Base-by-base conservation (phyloP, 2,329 filamentous ascomycete species). In the Rugonectria rugulosa region DNA sequence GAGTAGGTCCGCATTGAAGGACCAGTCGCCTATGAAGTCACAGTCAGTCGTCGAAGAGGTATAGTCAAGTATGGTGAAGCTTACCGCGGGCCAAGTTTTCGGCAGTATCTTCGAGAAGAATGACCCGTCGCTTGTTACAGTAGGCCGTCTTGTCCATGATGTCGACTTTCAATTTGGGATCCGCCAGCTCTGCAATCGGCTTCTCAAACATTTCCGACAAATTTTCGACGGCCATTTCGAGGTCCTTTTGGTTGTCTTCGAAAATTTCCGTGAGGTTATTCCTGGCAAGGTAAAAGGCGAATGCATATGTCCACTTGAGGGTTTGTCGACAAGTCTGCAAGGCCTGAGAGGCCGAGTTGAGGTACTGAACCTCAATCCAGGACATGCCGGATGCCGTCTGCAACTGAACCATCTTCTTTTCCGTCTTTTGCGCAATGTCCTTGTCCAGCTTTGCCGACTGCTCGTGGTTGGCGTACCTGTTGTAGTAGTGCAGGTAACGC, bases 121-220 rank as follows among this genome's bases (percentile, higher is more conserved):
- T 97, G 20, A 97, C 83, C 38, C 95, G 85, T 49, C 95, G 85
- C 75, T 95, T 94, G 74, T 91, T 97, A 78, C 96, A 99, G 73
- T 99, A 99, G 0, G 92, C 86, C 4, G 94, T 99, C 82, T 97
- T 98, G 75, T 99, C 94, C 87, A 99, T 91, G 70, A 99, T 99
- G 63, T 97, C 94, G 6, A 97, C 92, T 78, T 97, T 98, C 56
- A 97, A 81, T 74, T 97, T 97, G n/a, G 92, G 73, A 40, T 89
- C 86, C 4, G 91, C 85, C 15, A 99, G 80, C 67, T 97, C 92
- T 34, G 87, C 79, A n/a, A 94, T 91, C 0, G 93, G 92, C 79
- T 96, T 97, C 81, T 99, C 95, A 64, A 99, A 99, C 92, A 99
- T 97, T 75, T 97, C 93, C n/a, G 92, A 97, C 62, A 99, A 78